Percentiles rank a stretch among this genome's conserved stretches.
phyloP scores from a whole-genome alignment of 495 filamentous ascomycete genomes.

The Penicillium cinerascens region DNA sequence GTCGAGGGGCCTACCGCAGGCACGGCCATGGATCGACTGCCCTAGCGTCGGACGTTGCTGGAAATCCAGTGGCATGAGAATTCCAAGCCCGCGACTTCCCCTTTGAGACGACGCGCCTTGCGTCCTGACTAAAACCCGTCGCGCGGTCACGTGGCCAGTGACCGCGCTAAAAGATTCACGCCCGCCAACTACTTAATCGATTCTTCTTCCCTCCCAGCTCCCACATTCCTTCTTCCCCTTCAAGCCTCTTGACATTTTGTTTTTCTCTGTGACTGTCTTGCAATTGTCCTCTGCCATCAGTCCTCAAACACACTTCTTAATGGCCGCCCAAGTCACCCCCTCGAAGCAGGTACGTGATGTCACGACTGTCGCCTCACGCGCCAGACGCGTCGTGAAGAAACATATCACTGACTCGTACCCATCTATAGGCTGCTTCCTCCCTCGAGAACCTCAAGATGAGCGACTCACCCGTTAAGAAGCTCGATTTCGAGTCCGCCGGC shows the following conservation, averaged over 20 bases:
- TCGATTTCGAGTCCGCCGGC: conserved; percentile 63
- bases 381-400: conserved; percentile 30
- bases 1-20: conserved; percentile 19
- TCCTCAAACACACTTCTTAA: conserved; percentile 36
- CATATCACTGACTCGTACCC: conserved; percentile 22
- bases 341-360: conserved; percentile 75
- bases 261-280: conserved; percentile 20
- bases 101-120: conserved; percentile 15
- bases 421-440: conserved; percentile 70
- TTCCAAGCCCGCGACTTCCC: neutral
- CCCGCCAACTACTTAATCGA: conserved; percentile 28
- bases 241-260: conserved; percentile 21
- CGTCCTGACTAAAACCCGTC: conserved; percentile 12
- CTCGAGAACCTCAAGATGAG: conserved; percentile 86
- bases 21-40: conserved; percentile 27
- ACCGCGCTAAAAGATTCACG: conserved; percentile 45
- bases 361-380: conserved; percentile 36
- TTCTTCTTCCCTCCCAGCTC: conserved; percentile 29
- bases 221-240: conserved; percentile 27
- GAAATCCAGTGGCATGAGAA: conserved; percentile 26
- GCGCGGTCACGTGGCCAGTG: conserved; percentile 45
- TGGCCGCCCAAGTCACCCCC: conserved; percentile 73
- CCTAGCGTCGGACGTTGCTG: conserved; percentile 30
- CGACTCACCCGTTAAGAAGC: conserved; percentile 87
- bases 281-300: conserved; percentile 13